Evolutionary conservation across 2,329 filamentous ascomycete species (phyloP), one percentile per base, ranked within the genome.

Genomic region (Incumbomyces lentus): DNA sequence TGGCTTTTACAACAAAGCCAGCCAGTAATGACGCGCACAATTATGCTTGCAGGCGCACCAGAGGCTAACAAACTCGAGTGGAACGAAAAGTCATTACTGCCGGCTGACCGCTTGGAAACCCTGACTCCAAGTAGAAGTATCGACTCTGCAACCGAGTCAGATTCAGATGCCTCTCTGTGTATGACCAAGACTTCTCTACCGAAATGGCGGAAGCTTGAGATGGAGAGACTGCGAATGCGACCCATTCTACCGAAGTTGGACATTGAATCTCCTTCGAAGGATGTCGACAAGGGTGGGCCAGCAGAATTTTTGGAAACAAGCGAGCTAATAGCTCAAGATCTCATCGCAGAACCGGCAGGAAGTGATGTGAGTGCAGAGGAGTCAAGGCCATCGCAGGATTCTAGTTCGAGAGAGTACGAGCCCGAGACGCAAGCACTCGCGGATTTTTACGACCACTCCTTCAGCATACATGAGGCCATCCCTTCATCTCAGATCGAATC

Each of bases 401-500:
- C 53, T 6, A 50, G 52, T 12, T 49, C 53, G 65, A 14, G 40
- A 26, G 40, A 42, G 16, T 46, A 40, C 40, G 44, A 46, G 17
- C 36, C 37, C 16, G 44, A 46, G 26, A 46, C 36, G 40, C 68
- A 68, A 7, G 61, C 60, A 2, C 63, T 81, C 2, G 74, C 76
- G 2, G 74, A 81, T 47, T 93, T 92, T 61, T 84, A 86, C 56
- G 78, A 92, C 52, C 79, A 90, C 57, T 92, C 86, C 0, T 73
- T 93, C 40, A 76, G 79, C 1, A 67, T 82, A 12, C 79, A 93
- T 59, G 74, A 85, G 52, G 75, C 79, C 12, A 63, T 83, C 3
- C 64, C 75, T 1, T 83, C 80, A 0, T 84, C 81, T 1, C 75
- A 83, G 49, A 66, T 55, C 8, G 36, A 33, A 2, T 81, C 14